Percentiles rank a stretch among this genome's conserved stretches.
Evolutionary conservation across 768 basidiomycete species (phyloP).

Genomic region (Phlegmacium glaucopus): DNA sequence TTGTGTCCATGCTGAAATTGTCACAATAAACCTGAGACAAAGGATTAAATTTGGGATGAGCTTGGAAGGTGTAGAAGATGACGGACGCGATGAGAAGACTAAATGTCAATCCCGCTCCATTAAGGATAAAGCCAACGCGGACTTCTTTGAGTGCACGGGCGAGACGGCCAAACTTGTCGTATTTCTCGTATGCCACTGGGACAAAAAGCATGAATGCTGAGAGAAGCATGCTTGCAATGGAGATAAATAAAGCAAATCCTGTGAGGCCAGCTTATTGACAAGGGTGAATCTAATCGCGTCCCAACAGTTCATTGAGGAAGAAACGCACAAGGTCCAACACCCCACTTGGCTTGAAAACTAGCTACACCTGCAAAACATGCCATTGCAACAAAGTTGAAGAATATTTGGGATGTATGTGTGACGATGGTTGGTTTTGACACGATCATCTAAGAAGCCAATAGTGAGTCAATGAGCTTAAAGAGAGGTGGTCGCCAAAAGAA

Average conservation of each 20-base stretch:
- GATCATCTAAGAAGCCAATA: constrained; percentile 61
- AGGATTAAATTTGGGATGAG: constrained; percentile 2
- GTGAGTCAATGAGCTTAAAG: constrained; percentile 7
- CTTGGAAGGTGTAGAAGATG: constrained; percentile 3
- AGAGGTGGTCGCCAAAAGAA: constrained; percentile 13
- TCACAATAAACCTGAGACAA: constrained; percentile 58
- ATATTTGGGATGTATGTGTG: constrained; percentile 72
- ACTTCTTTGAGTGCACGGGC: constrained; percentile 81
- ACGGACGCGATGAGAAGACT: constrained; percentile 78
- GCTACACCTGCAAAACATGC: constrained; percentile 90
- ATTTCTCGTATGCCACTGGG: constrained; percentile 82
- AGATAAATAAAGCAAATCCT: constrained; percentile 81
- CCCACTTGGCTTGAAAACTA: constrained; percentile 81
- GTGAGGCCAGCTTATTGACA: constrained; percentile 69
- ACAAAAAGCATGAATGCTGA: constrained; percentile 71
- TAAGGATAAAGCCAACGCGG: constrained; percentile 81
- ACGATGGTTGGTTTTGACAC: constrained; percentile 81
- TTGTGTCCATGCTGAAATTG: constrained; percentile 85
- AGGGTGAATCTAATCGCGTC: constrained; percentile 13
- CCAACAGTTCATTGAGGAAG: neutral
- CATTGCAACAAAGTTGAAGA: constrained; percentile 93
- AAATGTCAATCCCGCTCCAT: constrained; percentile 60
- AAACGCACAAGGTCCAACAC: constrained; percentile 80
- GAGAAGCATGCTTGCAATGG: constrained; percentile 69
- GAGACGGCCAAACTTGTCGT: constrained; percentile 73